phyloP scores from a whole-genome alignment of 352 stramenopile genomes.

The Phytophthora meadii region DNA sequence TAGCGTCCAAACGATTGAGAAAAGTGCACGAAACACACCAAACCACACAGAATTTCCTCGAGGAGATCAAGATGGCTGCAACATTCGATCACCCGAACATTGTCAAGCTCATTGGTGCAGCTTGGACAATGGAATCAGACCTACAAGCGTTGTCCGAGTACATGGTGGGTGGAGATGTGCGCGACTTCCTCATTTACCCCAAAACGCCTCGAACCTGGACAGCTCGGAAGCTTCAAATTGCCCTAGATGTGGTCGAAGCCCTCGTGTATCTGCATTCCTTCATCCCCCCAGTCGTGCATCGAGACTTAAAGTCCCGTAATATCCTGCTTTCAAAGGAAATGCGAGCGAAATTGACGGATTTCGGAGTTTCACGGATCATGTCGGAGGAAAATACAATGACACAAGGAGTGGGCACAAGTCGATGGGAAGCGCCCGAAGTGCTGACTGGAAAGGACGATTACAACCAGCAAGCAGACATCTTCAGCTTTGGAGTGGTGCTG shows the following conservation, averaged over 20 bases:
- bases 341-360: constrained; percentile 40
- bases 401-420: constrained; percentile 32
- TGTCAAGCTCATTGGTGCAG: constrained; percentile 49
- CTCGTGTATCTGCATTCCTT: constrained; percentile 49
- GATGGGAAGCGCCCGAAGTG: constrained; percentile 37
- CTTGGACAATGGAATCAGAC: constrained; percentile 51
- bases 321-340: constrained; percentile 33
- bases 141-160: constrained; percentile 64
- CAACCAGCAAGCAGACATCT: constrained; percentile 37
- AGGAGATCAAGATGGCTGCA: constrained; percentile 57
- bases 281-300: constrained; percentile 29
- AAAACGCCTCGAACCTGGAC: constrained; percentile 37
- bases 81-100: constrained; percentile 53
- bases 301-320: constrained; percentile 32
- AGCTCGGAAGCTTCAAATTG: constrained; percentile 25
- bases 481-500: constrained; percentile 47
- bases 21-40: constrained; percentile 25
- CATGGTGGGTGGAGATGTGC: constrained; percentile 62
- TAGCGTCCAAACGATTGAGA: constrained; percentile 50
- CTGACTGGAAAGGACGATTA: constrained; percentile 23
- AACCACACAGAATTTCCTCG: constrained; percentile 44
- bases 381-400: constrained; percentile 38
- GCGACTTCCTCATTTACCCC: constrained; percentile 34
- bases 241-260: constrained; percentile 29
- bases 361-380: constrained; percentile 33